Base-by-base conservation (phyloP, 2,329 filamentous ascomycete genomes). In the Hypomyces rosellus region DNA sequence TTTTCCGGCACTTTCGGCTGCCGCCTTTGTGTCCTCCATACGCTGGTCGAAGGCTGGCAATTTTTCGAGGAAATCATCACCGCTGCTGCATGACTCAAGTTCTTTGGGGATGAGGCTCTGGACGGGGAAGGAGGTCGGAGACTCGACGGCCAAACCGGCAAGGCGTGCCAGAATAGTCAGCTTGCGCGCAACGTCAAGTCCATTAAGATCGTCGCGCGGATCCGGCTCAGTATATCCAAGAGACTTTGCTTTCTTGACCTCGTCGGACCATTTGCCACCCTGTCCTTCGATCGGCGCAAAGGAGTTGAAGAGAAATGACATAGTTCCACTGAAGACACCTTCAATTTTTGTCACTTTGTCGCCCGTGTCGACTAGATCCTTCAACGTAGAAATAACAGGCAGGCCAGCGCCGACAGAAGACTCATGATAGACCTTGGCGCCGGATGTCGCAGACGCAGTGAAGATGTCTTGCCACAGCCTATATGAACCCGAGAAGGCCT, bases 221-320 rank as follows among this genome's bases (percentile, higher is more conserved):
- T 95, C 89, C 1, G 89, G 89, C 71, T 95, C 89, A 1, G 89
- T 95, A 74, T 95, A 99, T 18, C 93, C 93, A 44, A 95, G 77
- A 53, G 90, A 83, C 75, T 96, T 96, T 50, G 93, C 93, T 70
- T 92, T 90, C 64, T 82, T 84, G 34, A 99, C 93, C 65, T 96
- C 91, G 45, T 86, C 86, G 40, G 89, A 93, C 86, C 95, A 99
- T 63, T 85, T 84, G 47, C 88, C 89, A 34, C 87, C 88, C 54
- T 68, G 59, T 5, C 86, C 86, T 45, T 82, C 80, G 3, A 85
- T 84, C 0, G 93, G 93, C 45, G 91, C 89, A 68, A 97, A 99
- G 18, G 84, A 91, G 77, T 97, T 97, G 82, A 99, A 97, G 38
- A 99, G 78, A 77, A 96, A 99, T 37, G 88, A 95, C 83, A 99